Evolutionary conservation across 768 basidiomycete species (phyloP).

Genomic region (Hydnum rufescens): DNA sequence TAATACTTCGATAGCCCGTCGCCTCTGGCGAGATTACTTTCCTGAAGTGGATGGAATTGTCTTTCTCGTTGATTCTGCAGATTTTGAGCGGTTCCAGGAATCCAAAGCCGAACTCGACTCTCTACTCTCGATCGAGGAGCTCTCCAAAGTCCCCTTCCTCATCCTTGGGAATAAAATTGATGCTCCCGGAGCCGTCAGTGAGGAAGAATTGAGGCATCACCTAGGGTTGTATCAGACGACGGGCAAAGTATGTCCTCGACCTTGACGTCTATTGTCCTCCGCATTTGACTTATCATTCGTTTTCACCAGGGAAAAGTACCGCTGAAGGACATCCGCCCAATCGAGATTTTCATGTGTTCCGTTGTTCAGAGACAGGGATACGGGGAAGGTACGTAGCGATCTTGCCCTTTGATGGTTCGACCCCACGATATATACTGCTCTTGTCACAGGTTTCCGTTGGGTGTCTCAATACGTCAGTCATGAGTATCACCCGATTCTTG

Average conservation of each 20-base stretch:
- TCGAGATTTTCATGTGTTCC: conserved; percentile 99
- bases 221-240: conserved; percentile 98
- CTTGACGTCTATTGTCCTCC: not conserved
- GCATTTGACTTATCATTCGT: not conserved
- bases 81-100: conserved; percentile 90
- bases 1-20: conserved; percentile 40
- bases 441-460: conserved; percentile 66
- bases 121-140: conserved; percentile 85
- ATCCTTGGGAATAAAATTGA: conserved; percentile 99
- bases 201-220: conserved; percentile 90
- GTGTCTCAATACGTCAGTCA: conserved; percentile 80
- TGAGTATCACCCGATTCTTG: too few species aligned
- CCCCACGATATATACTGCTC: not conserved
- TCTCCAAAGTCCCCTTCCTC: conserved; percentile 92
- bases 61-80: conserved; percentile 94
- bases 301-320: conserved; percentile 76
- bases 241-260: conserved; percentile 56
- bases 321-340: conserved; percentile 88
- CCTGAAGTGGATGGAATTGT: conserved; percentile 98
- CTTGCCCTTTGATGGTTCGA: conserved; percentile 8
- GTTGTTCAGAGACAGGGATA: conserved; percentile 98
- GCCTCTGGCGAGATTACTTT: conserved; percentile 99
- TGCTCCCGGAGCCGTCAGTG: conserved; percentile 90
- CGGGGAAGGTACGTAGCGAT: conserved; percentile 56
- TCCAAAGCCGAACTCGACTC: conserved; percentile 96